Evolutionary conservation across 208 protist species (phyloP), one percentile per base, ranked within the genome.

Genomic region (Zelonia costaricensis): DNA sequence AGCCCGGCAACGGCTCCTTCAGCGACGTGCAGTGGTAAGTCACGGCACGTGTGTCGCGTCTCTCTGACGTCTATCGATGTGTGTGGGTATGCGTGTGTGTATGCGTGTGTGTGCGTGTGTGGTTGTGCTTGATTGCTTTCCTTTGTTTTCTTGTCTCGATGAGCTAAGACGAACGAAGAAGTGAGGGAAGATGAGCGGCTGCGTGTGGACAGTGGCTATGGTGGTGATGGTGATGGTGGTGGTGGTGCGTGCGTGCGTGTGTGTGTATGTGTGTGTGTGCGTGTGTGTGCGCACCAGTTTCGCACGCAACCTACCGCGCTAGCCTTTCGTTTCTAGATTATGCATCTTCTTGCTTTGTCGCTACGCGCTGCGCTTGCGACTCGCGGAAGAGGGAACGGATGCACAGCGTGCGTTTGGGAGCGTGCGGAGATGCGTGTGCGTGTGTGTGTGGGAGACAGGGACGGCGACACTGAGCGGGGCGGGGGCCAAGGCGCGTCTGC

Each of bases 1-100:
- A 89, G 56, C 84, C 88, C 0, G 91, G 87, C 13, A 84, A 91
- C 59, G 91, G 87, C 51, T 91, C 86, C 38, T 92, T 92, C 53
- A 94, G 88, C 60, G 84, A 92, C 65, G 80, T 92, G 39, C 84
- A 92, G 78, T 95, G 83, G 85, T 93, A 89, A 74, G 6, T 6
- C 25, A 7, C 27, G 33, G 4, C 2, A 3, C 48, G 16, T 20
- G 5, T 10, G 20, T 3, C 20, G 8, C 7, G n/a, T 47, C 18
- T 47, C 8, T 8, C 18, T 0, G 13, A 16, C 8, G 12, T 10
- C 9, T 47, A 22, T 47, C 20, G 3, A 7, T 47, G 43, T 57
- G n/a, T 9, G 7, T 31, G 51, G 38, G 51, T 36, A 1, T 27
- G 25, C n/a, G 43, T 16, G 18, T 47, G 43, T 57, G n/a, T 9